A percentile compares a stretch with the other conserved stretches of the same genome.
These are phyloP conservation scores for Tarenaya hassleriana DNA, from an alignment of 345 rosid genomes.

Conservation along the genomic window DNA sequence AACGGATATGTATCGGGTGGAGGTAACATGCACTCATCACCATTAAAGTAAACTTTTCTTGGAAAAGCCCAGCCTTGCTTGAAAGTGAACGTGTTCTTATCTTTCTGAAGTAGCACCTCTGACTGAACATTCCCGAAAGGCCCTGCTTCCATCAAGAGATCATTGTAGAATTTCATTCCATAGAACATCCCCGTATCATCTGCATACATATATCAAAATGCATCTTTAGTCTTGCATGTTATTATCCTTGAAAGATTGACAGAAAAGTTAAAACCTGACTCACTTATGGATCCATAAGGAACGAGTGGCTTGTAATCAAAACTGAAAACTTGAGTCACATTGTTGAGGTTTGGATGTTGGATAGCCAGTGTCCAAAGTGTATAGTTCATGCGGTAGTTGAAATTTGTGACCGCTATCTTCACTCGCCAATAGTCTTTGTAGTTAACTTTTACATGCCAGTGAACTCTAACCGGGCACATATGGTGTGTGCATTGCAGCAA, in stretches of 20 bases:
- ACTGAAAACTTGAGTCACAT: constrained; percentile 84
- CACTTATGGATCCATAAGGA: constrained; percentile 69
- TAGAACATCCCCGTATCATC: constrained; percentile 88
- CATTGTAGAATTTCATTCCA: constrained; percentile 74
- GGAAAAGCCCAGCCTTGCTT: constrained; percentile 97
- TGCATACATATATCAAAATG: too few relatives aligned
- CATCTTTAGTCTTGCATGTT: too few relatives aligned
- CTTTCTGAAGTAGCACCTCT: constrained; percentile 72
- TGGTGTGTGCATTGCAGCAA: constrained; percentile 74
- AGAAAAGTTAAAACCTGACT: background rate
- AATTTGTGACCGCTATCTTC: constrained; percentile 63
- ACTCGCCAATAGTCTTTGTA: constrained; percentile 77
- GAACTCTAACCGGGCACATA: constrained; percentile 75
- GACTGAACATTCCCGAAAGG: constrained; percentile 82
- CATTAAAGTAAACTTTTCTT: constrained; percentile 79
- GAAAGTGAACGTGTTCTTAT: constrained; percentile 67
- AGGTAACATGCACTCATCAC: constrained; percentile 89
- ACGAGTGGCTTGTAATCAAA: constrained; percentile 68
- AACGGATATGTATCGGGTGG: constrained; percentile 86
- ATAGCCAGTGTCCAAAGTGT: constrained; percentile 60
- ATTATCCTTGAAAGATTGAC: too few relatives aligned
- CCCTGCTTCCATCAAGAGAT: constrained; percentile 84
- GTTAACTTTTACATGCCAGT: constrained; percentile 80
- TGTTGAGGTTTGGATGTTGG: constrained; percentile 84
- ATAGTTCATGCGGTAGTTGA: constrained; percentile 70